phyloP scores from a whole-genome alignment of 2,329 filamentous ascomycete genomes.

The Hypoxylon sp. region DNA sequence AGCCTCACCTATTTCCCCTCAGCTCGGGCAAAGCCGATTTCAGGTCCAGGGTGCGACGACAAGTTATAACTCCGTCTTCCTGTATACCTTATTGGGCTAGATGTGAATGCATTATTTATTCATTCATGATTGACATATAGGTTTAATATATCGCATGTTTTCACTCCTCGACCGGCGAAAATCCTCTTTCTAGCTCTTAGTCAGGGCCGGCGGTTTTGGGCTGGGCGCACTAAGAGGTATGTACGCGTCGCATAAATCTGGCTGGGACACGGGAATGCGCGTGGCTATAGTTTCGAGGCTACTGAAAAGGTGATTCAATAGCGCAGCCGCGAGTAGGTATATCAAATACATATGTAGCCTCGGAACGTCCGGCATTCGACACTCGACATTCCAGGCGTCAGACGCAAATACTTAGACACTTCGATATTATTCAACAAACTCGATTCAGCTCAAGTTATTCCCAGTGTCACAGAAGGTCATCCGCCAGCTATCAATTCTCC shows the following conservation, averaged over 20 bases:
- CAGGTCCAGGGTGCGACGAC: background rate
- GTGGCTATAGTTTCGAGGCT: background rate
- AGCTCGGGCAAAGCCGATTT: slow-evolving; percentile 15
- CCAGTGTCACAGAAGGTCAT: slow-evolving; percentile 31
- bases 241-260: background rate
- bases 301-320: background rate
- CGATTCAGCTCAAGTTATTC: background rate
- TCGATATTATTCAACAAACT: background rate
- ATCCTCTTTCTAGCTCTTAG: background rate
- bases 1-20: slow-evolving; percentile 25
- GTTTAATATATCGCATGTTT: background rate
- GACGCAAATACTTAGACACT: background rate
- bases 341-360: background rate
- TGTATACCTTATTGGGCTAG: background rate
- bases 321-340: background rate
- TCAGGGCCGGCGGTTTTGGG: background rate
- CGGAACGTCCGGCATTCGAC: slow-evolving; percentile 2
- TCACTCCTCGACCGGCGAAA: background rate
- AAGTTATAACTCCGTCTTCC: background rate
- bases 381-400: background rate
- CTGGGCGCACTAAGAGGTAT: background rate
- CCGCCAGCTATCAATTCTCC: slow-evolving; percentile 53
- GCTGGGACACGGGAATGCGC: background rate
- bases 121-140: background rate
- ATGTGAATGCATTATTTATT: background rate